These are phyloP conservation scores for Musa itinerans DNA, from an alignment of 176 grass and related monocot genomes.

Conservation along the genomic window DNA sequence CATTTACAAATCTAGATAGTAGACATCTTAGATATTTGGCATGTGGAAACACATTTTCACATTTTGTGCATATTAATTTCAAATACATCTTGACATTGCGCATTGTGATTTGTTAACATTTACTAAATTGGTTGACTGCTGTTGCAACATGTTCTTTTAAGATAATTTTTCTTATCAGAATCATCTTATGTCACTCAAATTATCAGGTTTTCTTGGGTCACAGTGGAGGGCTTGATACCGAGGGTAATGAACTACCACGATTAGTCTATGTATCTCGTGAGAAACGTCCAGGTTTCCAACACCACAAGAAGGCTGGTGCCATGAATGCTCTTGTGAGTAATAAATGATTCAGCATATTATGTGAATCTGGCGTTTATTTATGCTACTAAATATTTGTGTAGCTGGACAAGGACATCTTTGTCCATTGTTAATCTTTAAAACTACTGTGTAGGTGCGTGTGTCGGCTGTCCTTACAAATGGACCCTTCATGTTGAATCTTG, in stretches of 20 bases:
- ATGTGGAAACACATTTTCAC: not conserved
- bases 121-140: too few relatives aligned
- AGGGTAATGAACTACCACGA: constrained; percentile 87
- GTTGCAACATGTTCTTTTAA: not conserved
- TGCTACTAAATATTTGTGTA: constrained; percentile 11
- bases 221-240: constrained; percentile 86
- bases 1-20: not conserved
- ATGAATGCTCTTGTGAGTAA: constrained; percentile 97
- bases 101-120: not conserved
- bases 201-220: constrained; percentile 92
- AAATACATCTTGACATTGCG: not conserved
- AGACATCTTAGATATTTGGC: not conserved
- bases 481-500: constrained; percentile 95
- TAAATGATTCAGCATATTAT: not conserved
- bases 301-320: constrained; percentile 99
- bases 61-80: not conserved
- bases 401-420: constrained; percentile 16
- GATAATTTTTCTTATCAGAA: constrained; percentile 4
- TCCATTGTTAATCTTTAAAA: constrained; percentile 19
- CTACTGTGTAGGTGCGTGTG: constrained; percentile 67
- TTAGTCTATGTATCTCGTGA: constrained; percentile 99
- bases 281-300: constrained; percentile 93
- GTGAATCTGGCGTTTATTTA: not conserved
- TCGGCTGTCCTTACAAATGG: constrained; percentile 99
- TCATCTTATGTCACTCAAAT: constrained; percentile 12